Percentiles rank a stretch among this genome's conserved stretches.
Evolutionary conservation across 768 basidiomycete genomes (phyloP).

Genomic region (Trametes gibbosa): DNA sequence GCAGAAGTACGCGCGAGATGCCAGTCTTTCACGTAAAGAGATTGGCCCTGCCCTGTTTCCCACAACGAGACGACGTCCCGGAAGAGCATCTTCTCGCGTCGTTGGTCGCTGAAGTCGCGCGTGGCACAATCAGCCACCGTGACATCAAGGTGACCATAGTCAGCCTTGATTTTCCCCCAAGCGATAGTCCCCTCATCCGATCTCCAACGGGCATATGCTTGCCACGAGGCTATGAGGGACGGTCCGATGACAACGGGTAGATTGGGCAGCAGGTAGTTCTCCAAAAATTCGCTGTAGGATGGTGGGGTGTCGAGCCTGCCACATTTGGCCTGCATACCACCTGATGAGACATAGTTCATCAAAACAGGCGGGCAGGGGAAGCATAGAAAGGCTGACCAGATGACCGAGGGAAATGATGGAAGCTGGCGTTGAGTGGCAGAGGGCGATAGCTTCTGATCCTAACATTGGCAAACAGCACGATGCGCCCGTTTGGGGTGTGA

Average conservation of each 20-base stretch:
- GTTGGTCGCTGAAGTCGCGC: conserved; percentile 27
- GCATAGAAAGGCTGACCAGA: too few relatives aligned
- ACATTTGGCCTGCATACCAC: background rate
- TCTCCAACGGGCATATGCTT: conserved; percentile 19
- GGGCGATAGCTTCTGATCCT: conserved; percentile 13
- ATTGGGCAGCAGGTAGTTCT: conserved; percentile 23
- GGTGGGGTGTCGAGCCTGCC: conserved; percentile 2
- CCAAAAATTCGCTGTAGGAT: conserved; percentile 23
- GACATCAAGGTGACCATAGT: conserved; percentile 23
- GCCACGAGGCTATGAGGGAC: conserved; percentile 21
- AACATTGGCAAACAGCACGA: conserved; percentile 7
- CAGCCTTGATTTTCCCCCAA: conserved; percentile 19
- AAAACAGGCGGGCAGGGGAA: too few relatives aligned
- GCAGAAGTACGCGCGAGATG: conserved; percentile 25
- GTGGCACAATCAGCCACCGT: conserved; percentile 27
- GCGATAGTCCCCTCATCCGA: conserved; percentile 8
- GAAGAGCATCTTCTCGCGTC: conserved; percentile 19
- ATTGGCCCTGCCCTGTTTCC: conserved; percentile 16
- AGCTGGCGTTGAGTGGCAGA: conserved; percentile 5
- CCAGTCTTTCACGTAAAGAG: conserved; percentile 31
- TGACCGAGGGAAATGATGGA: too few relatives aligned
- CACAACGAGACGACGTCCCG: conserved; percentile 24
- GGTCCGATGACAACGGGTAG: conserved; percentile 25
- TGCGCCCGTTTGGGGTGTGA: background rate
- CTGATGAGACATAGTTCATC: background rate